Base-by-base conservation (phyloP, 176 grass and related monocot species). In the Oryza glaberrima region DNA sequence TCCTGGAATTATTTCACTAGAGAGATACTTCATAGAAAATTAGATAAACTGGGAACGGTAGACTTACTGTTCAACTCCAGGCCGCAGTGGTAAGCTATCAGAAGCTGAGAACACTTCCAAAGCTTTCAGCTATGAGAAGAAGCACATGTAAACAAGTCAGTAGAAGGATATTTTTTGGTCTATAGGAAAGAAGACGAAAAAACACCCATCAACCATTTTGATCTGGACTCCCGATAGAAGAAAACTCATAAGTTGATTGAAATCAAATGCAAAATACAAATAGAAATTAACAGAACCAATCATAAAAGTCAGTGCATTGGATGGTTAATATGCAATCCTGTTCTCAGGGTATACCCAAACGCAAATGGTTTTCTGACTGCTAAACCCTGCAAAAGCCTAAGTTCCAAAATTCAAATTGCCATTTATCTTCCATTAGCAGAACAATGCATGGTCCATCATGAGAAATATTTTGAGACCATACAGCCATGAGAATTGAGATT, bases 1-100 rank as follows among this genome's bases (percentile, higher is more conserved):
- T 81, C 46, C 26, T 74, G 35, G 20, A 81, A 64, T 14, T 61
- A 13, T 81, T 43, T 74, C 16, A 26, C 43, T 32, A 47, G 40
- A 74, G 49, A 6, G 4, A 36, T 60, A 23, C 45, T 32, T 66
- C 38, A 23, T 9, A 78, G 3, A 69, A 68, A 78, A 17, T 13
- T 30, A 68, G 16, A 25, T 44, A 70, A 44, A 73, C 56, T 68
- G 14, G 61, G 82, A 58, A 70, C 46, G 15, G 19, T 47, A 67
- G 36, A 88, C 67, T 84, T 92, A 98, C 96, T 84, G 85, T 77
- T 92, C 89, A 36, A 94, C 91, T 64, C 93, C 96, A 86, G 93
- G 93, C 30, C 91, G 91, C n/a, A 98, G 87, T 6, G 91, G 88
- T 86, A 98, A 73, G 75, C 70, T 90, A 86, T 89, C 90, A 75